Base-by-base conservation (phyloP, 1,284 basidiomycete genomes). In the Tremellales sp. region DNA sequence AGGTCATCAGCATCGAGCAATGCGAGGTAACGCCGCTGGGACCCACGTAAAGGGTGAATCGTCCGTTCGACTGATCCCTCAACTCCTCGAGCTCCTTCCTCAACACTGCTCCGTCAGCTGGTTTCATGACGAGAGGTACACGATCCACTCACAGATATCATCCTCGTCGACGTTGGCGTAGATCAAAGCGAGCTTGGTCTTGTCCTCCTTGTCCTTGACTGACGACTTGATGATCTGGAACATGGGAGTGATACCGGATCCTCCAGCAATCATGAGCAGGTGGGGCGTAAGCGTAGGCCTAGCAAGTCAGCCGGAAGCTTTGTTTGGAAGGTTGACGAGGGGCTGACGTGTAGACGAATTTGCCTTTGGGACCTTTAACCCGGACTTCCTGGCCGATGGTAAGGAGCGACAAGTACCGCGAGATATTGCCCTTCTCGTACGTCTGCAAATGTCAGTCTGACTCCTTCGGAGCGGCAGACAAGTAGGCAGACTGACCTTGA, bases 341-440 rank as follows among this genome's bases (percentile, higher is more conserved):
- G 12, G 4, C 65, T 46, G 49, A 67, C 63, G 54, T 64, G 75
- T 92, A 93, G 57, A 79, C 80, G 79, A 96, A 98, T 76, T 88
- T 85, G 52, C 94, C 94, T 77, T 90, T 96, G 61, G 94, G 94
- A 2, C 94, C 94, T 75, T 91, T 96, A 78, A 97, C 82, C 60
- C 84, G 83, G 61, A 97, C 79, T 39, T 80, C 84, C 74, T 94
- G 84, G 48, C 91, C 90, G 57, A 94, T 79, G 63, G 86, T 89
- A 72, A 92, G 81, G 46, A 82, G 76, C 40, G 81, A 82, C 65
- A 96, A 80, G 75, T 87, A 82, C 56, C 85, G 83, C 19, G 94
- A 97, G 68, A 98, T 87, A 77, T 97, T 97, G 53, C 96, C 96
- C 71, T 90, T 85, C 67, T 94, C 90, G 72, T 98, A 98, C 5